These are phyloP conservation scores for Herpetospermum pedunculosum DNA, from an alignment of 306 rosid genomes.

Conservation along the genomic window DNA sequence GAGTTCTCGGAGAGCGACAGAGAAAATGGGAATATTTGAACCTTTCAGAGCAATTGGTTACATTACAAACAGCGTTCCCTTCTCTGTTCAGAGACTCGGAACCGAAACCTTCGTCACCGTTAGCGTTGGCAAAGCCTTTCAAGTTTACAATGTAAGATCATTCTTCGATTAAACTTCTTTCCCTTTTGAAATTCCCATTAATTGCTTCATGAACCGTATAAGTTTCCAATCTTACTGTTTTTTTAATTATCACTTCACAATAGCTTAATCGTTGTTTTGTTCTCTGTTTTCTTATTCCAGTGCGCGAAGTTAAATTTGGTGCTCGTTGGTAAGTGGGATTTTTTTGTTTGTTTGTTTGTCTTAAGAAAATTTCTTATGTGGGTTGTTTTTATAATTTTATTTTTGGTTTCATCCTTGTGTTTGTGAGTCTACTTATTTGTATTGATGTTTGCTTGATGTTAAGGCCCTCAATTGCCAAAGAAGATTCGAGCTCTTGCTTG, in stretches of 20 bases:
- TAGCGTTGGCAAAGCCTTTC: constrained; percentile 84
- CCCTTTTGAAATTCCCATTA: neutral
- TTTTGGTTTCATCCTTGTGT: neutral
- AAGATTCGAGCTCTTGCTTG: constrained; percentile 87
- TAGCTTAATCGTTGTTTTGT: neutral
- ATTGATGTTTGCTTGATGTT: constrained; percentile 2
- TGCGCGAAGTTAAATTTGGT: constrained; percentile 76
- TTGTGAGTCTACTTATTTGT: neutral
- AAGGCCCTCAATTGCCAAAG: constrained; percentile 78
- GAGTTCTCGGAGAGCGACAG: neutral
- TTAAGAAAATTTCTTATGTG: neutral
- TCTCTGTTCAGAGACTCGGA: constrained; percentile 78
- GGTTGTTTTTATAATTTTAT: neutral
- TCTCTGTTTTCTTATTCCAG: constrained; percentile 23
- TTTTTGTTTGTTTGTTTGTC: neutral
- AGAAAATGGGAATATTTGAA: constrained; percentile 72
- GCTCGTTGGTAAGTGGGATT: constrained; percentile 39
- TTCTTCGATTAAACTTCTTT: neutral
- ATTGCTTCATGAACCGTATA: neutral
- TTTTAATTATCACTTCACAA: neutral
- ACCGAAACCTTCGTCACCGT: constrained; percentile 85
- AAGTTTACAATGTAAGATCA: constrained; percentile 57
- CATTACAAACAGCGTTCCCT: constrained; percentile 56
- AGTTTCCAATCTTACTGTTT: neutral
- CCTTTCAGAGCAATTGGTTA: constrained; percentile 80